Evolutionary conservation across 306 rosid genomes (phyloP).

Genomic region (Trifolium fragiferum): DNA sequence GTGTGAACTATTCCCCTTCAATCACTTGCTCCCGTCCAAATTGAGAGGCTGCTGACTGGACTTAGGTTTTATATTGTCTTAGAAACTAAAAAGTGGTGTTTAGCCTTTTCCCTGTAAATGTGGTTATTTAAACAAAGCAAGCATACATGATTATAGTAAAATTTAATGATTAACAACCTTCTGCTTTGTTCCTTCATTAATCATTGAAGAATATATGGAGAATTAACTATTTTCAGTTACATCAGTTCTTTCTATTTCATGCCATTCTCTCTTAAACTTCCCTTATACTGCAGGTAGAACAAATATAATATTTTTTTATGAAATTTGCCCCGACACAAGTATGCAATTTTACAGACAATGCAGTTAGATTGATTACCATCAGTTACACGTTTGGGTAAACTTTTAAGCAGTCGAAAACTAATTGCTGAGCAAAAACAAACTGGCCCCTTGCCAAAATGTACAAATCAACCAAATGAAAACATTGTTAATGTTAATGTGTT

Average conservation of each 20-base stretch:
- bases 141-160: slow-evolving; percentile 6
- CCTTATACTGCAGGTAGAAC: slow-evolving; percentile 3
- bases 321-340: slow-evolving; percentile 8
- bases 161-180: slow-evolving; percentile 3
- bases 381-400: slow-evolving; percentile 5
- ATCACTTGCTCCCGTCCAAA: slow-evolving; percentile 16
- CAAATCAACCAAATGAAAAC: slow-evolving; percentile 15
- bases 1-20: background rate
- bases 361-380: slow-evolving; percentile 4
- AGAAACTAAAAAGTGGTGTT: background rate
- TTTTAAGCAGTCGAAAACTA: slow-evolving; percentile 22
- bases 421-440: slow-evolving; percentile 4
- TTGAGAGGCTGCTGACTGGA: background rate
- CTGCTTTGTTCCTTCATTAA: slow-evolving; percentile 18
- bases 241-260: slow-evolving; percentile 20
- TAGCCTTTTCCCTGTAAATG: slow-evolving; percentile 1
- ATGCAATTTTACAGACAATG: slow-evolving; percentile 23
- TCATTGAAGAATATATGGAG: slow-evolving; percentile 7
- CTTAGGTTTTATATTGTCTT: background rate
- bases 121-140: slow-evolving; percentile 9
- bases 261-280: slow-evolving; percentile 25
- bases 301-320: background rate
- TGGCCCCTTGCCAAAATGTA: slow-evolving; percentile 1
- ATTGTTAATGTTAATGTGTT: slow-evolving; percentile 13
- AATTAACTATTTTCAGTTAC: slow-evolving; percentile 8